Percentiles rank a stretch among this genome's conserved stretches.
phyloP scores from a whole-genome alignment of 2,329 filamentous ascomycete species.

The Arthrocladium fulminans region DNA sequence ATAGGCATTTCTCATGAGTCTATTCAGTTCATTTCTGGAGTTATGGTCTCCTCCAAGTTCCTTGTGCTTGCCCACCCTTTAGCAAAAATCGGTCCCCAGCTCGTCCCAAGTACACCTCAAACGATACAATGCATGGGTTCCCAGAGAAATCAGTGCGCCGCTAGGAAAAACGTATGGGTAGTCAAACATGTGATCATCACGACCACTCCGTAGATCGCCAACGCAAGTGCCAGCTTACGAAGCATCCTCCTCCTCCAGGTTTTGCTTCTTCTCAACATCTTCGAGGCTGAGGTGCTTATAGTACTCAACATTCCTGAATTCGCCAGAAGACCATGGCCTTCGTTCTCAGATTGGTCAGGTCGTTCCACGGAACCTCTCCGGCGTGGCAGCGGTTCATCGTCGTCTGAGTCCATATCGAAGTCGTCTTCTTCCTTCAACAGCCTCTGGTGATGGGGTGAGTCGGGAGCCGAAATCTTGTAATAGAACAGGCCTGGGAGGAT shows the following conservation, averaged over 20 bases:
- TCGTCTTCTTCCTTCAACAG: conserved; percentile 86
- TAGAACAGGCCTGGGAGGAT: conserved; percentile 95
- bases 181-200: conserved; percentile 85
- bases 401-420: conserved; percentile 46
- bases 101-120: no score
- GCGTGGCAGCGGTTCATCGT: conserved; percentile 31
- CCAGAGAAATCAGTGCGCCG: no score
- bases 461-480: conserved; percentile 92
- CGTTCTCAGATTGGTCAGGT: not conserved
- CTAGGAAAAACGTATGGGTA: conserved; percentile 74
- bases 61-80: no score
- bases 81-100: no score
- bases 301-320: conserved; percentile 30
- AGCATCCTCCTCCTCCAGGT: conserved; percentile 57
- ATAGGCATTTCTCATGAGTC: no score
- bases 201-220: conserved; percentile 73
- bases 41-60: no score
- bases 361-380: not conserved
- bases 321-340: not conserved
- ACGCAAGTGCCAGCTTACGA: conserved; percentile 61
- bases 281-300: conserved; percentile 36
- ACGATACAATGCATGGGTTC: no score
- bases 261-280: conserved; percentile 36
- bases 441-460: conserved; percentile 76
- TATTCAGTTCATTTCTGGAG: no score